Evolutionary conservation across 495 filamentous ascomycete species (phyloP), one percentile per base, ranked within the genome.

Genomic region (Tetracladium setigerum): DNA sequence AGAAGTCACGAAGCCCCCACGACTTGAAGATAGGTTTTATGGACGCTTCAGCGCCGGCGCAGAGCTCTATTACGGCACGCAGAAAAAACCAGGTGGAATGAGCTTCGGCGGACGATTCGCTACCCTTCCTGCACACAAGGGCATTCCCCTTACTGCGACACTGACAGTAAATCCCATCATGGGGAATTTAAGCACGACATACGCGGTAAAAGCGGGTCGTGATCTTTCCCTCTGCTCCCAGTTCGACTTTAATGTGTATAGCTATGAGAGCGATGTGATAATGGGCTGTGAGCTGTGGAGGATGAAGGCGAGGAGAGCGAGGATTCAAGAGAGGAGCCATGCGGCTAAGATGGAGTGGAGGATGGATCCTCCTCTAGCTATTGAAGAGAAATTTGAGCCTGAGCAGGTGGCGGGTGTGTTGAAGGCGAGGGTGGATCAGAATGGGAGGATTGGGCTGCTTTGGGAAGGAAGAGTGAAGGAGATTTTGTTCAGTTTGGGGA

Each of bases 191-290:
- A 89, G 84, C 36, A 83, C 87, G 22, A 94, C 83, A 5, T 98
- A 97, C 56, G 87, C 92, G 12, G 82, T 95, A 11, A 81, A 85
- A 54, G 92, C 91, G 5, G 84, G 85, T 16, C 79, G 75, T 11
- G 79, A 88, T 48, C 77, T 92, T 42, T 82, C 88, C 1, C 78
- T 98, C 38, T 91, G 89, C 48, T 89, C 87, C 27, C 79, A 83
- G 34, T 91, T 97, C 67, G 88, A 92, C 53, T 98, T 97, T 63
- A 98, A 98, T 60, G 88, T 95, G 41, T 96, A 95, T 67, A 94
- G 86, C 57, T 98, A 95, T 68, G 92, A 97, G 68, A 95, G 87
- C 60, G 89, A 94, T 32, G 77, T 95, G 70, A 83, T 84, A 34
- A 71, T 95, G 8, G 92, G 94, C 11, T 85, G 82, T 62, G 94